Evolutionary conservation across 164 flowering plant genomes (phyloP), one percentile per base, ranked within the genome.

Genomic region (Vitis rupestris): DNA sequence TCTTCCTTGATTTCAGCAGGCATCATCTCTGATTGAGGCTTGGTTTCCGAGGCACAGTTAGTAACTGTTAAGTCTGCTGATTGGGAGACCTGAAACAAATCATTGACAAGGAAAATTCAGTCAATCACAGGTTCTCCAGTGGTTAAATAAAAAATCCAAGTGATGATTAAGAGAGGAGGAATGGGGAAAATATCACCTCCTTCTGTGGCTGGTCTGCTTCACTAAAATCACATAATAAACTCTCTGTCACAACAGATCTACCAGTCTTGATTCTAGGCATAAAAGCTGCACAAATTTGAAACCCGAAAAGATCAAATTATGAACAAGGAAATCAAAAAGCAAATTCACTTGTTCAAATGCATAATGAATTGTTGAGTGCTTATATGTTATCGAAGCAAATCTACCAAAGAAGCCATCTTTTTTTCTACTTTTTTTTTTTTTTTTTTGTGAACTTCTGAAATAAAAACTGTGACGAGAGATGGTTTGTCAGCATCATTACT

Each of bases 211-310:
- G 70, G 16, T 87, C 88, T 0, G 81, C 88, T 48, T 88, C 87
- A 64, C 76, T 83, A 64, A 93, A 95, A 78, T 91, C 83, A 66
- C 99, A 37, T 37, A 23, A 91, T 19, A 86, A 72, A 65, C 72
- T 77, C 16, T 83, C 90, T 2, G 86, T 71, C 68, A 75, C 74
- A 52, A 88, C 71, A 1, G 91, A 77, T 78, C 98, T 82, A 47
- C 78, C 80, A 9, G 85, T 70, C 81, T 84, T 93, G 59, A 93
- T 90, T 76, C 81, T 86, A 11, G 87, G 84, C 92, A 95, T 89
- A 69, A 85, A 88, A 67, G 99, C 99, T 94, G 89, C 83, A 80
- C 16, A 49, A 69, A 65, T 51, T 51, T 12, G 58, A 1, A 50
- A 48, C 49, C 50, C 48, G 47, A 29, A 57, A 60, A 29, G 14